Evolutionary conservation across 306 rosid species (phyloP), one percentile per base, ranked within the genome.

Genomic region (Prunus mume): DNA sequence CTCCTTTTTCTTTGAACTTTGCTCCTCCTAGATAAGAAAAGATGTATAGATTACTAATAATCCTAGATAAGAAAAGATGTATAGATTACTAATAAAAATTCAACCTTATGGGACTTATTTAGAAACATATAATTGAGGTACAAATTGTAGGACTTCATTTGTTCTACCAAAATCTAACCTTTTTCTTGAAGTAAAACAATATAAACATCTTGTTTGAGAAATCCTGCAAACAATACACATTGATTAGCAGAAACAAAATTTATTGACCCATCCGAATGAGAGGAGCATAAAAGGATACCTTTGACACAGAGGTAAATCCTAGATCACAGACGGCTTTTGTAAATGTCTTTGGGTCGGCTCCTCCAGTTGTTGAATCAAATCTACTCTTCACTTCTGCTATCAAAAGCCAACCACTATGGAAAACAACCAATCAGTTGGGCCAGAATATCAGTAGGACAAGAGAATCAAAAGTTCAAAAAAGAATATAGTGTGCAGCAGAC

Each of bases 361-460:
- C 98, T 73, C 96, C 96, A 12, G 79, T 92, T 41, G 80, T 88
- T 69, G 93, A 91, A 84, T 92, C 98, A 75, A 94, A 90, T 84
- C 97, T 86, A 84, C 98, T 94, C 81, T 88, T 95, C 3, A 94
- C 98, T 92, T 94, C 98, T 52, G 97, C 91, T 83, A 92, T 94
- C 87, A 94, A 80, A 76, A 94, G 97, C 96, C 95, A 92, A 45
- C 96, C 96, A 72, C 98, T 90, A 77, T 63, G 76, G 58, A 66
- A 32, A 78, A 81, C 71, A 84, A 28, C 41, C 65, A 41, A 28
- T n/a, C 67, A 57, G 81, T 84, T 80, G 25, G 17, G 69, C 71
- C 32, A 75, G 30, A 30, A 66, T 67, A 34, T 71, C 57, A 45
- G 27, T 22, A 28, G 45, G 32, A 12, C 30, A 28, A 25, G 30